phyloP scores from a whole-genome alignment of 2,329 filamentous ascomycete species.

The Hawksworthiomyces lignivorus region DNA sequence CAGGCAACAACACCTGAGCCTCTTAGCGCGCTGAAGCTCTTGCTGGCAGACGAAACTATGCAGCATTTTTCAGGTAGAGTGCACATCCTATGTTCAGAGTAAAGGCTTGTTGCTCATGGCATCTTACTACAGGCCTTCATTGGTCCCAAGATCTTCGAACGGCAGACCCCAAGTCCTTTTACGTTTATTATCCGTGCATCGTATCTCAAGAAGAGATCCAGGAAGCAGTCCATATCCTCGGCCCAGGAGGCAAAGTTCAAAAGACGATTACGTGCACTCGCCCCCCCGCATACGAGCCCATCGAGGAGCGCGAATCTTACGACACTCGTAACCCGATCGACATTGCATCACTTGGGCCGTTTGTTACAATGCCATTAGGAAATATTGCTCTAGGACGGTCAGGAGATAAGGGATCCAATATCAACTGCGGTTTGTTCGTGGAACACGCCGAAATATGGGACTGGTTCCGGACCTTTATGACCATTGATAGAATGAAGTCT shows the following conservation, averaged over 20 bases:
- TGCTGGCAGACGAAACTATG: conserved; percentile 27
- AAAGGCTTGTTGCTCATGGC: too few relatives aligned
- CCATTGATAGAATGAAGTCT: conserved; percentile 25
- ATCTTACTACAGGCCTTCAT: conserved; percentile 32
- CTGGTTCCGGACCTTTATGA: conserved; percentile 31
- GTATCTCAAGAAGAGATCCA: conserved; percentile 18
- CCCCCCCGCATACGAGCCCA: conserved; percentile 19
- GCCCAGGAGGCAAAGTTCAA: background rate
- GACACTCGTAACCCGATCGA: background rate
- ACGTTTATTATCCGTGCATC: conserved; percentile 34
- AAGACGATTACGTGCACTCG: conserved; percentile 16
- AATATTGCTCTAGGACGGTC: conserved; percentile 20
- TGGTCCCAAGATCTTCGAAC: conserved; percentile 33
- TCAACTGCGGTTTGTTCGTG: conserved; percentile 27
- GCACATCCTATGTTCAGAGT: too few relatives aligned
- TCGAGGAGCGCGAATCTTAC: conserved; percentile 10
- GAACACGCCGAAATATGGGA: conserved; percentile 30
- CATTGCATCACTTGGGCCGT: conserved; percentile 25
- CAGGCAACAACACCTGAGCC: conserved; percentile 25
- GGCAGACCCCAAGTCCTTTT: conserved; percentile 27
- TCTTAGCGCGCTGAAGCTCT: conserved; percentile 21
- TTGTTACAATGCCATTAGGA: conserved; percentile 21
- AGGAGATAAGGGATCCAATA: conserved; percentile 28
- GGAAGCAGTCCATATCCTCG: conserved; percentile 12
- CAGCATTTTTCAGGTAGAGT: conserved; percentile 29